These are phyloP conservation scores for Hanseniaspora thailandica DNA, from an alignment of 805 yeast genomes.

Conservation along the genomic window DNA sequence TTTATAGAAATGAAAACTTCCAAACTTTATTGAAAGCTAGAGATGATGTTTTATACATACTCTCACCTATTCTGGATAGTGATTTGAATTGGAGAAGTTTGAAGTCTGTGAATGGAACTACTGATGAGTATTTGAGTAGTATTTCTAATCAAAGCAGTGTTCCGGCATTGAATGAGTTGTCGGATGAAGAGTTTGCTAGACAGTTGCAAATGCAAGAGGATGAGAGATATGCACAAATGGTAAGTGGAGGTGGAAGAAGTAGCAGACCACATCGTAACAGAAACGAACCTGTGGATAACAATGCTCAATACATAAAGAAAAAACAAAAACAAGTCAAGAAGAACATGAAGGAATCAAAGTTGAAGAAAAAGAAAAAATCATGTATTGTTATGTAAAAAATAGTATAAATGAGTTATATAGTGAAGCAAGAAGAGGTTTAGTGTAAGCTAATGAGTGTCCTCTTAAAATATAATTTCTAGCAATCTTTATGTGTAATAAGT, in stretches of 20 bases:
- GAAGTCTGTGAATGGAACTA: slow-evolving; percentile 51
- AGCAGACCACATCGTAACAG: neutral
- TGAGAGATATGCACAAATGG: slow-evolving; percentile 30
- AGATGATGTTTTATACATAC: slow-evolving; percentile 40
- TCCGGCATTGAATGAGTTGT: slow-evolving; percentile 4
- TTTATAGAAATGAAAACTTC: slow-evolving; percentile 87
- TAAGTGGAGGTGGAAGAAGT: slow-evolving; percentile 27
- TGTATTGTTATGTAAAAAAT: slow-evolving; percentile 8
- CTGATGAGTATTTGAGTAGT: slow-evolving; percentile 46
- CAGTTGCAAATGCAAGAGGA: slow-evolving; percentile 48
- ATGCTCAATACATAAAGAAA: slow-evolving; percentile 7
- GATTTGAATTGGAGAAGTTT: slow-evolving; percentile 77
- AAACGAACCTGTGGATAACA: neutral
- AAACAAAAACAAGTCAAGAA: slow-evolving; percentile 15
- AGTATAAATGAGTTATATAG: neutral
- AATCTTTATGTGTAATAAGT: neutral
- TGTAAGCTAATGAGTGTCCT: neutral
- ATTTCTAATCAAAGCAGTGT: neutral
- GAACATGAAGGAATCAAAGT: slow-evolving; percentile 3
- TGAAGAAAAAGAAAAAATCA: neutral
- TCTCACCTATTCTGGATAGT: slow-evolving; percentile 63
- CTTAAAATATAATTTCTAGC: neutral
- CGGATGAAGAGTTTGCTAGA: slow-evolving; percentile 37
- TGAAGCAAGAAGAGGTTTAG: neutral
- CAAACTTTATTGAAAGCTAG: slow-evolving; percentile 49